Percentiles rank a stretch among this genome's conserved stretches.
Evolutionary conservation across 164 flowering plant genomes (phyloP).

Genomic region (Chimonanthus salicifolius): DNA sequence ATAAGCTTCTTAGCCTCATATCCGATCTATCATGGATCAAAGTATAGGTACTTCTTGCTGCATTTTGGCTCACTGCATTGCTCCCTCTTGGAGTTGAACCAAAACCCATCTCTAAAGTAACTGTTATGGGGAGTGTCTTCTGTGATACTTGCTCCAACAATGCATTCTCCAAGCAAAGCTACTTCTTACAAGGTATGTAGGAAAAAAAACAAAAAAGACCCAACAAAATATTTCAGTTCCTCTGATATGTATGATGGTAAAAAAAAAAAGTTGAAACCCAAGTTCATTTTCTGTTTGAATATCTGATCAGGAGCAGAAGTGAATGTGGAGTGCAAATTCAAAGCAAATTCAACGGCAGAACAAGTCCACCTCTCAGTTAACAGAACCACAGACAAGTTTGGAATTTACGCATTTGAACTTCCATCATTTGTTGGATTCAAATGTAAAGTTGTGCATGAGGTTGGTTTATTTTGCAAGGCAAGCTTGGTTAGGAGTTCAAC

Average conservation of each 20-base stretch:
- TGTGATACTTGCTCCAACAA: constrained; percentile 88
- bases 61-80: neutral
- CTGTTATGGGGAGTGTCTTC: constrained; percentile 76
- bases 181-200: constrained; percentile 75
- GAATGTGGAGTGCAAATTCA: constrained; percentile 57
- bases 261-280: neutral
- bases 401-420: constrained; percentile 51
- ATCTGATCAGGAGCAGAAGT: constrained; percentile 51
- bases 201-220: neutral
- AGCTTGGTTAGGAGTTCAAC: neutral
- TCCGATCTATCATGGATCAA: constrained; percentile 1
- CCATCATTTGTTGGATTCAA: constrained; percentile 49
- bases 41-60: neutral
- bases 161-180: constrained; percentile 79
- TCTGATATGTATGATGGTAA: neutral
- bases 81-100: constrained; percentile 14
- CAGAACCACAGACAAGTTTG: constrained; percentile 55
- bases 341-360: constrained; percentile 39
- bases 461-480: neutral
- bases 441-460: constrained; percentile 32
- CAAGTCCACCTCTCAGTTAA: constrained; percentile 46
- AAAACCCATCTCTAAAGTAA: constrained; percentile 34
- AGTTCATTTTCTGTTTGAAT: constrained; percentile 2
- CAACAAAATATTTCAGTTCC: neutral
- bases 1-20: constrained; percentile 7